Conservation (phyloP, 1,284 basidiomycete species). For the Fistulinella cinereoalba region DNA sequence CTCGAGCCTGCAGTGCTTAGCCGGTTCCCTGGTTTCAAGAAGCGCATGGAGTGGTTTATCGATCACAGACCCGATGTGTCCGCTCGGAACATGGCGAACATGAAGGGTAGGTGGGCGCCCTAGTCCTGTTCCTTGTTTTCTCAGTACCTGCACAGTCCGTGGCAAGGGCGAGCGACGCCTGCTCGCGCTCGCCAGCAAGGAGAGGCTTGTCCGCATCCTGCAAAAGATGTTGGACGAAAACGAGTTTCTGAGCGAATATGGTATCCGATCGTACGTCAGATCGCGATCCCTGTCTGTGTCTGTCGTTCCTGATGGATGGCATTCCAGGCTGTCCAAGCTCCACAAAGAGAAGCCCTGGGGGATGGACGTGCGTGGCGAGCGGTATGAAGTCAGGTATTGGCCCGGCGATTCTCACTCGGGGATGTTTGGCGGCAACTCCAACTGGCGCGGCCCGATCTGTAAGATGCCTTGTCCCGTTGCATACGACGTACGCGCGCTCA, state of each 20-base stretch:
- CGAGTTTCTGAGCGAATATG: conserved; percentile 94
- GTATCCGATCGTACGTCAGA: conserved; percentile 77
- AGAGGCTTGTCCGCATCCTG: conserved; percentile 83
- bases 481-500: conserved; percentile 1
- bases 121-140: conserved; percentile 1
- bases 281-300: background rate
- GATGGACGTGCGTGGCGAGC: conserved; percentile 89
- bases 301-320: conserved; percentile 1
- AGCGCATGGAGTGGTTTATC: conserved; percentile 98
- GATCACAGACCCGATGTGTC: conserved; percentile 88
- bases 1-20: conserved; percentile 88
- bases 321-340: conserved; percentile 71
- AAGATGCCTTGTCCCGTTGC: conserved; percentile 20
- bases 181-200: conserved; percentile 89
- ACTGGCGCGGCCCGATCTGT: conserved; percentile 91
- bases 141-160: conserved; percentile 43
- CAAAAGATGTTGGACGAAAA: conserved; percentile 97
- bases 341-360: conserved; percentile 95
- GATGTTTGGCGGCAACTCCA: conserved; percentile 99
- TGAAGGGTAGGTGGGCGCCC: conserved; percentile 59
- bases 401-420: conserved; percentile 94
- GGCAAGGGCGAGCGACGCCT: conserved; percentile 87
- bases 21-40: conserved; percentile 95
- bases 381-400: conserved; percentile 95
- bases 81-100: conserved; percentile 93